phyloP scores from a whole-genome alignment of 768 basidiomycete genomes.

The Lanmaoa pseudosensibilis region DNA sequence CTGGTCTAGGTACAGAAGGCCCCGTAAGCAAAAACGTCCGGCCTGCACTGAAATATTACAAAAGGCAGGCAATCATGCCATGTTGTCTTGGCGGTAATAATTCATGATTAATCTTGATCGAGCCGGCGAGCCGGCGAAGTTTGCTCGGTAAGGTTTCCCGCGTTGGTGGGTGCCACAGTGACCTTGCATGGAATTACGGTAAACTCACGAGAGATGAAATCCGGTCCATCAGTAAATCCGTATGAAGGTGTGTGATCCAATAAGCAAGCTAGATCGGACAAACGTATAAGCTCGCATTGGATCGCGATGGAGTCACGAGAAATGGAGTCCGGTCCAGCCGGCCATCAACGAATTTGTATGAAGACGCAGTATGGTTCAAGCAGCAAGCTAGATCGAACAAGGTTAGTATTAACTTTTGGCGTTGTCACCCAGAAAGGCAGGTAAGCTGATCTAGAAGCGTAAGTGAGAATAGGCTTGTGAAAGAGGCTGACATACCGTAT shows the following conservation, averaged over 20 bases:
- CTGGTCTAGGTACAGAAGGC: too few species aligned
- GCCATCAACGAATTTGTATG: background rate
- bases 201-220: background rate
- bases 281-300: background rate
- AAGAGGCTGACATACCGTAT: background rate
- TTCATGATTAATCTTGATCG: background rate
- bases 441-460: background rate
- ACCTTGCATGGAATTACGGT: background rate
- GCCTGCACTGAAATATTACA: background rate
- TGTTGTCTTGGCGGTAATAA: background rate
- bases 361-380: background rate
- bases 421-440: background rate
- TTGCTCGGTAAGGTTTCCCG: background rate
- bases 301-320: background rate
- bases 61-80: background rate
- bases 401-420: conserved; percentile 12
- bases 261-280: conserved; percentile 2
- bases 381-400: conserved; percentile 2
- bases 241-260: background rate
- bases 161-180: background rate
- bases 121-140: background rate
- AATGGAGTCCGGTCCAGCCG: background rate
- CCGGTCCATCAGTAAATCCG: background rate
- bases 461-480: background rate
- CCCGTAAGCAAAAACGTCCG: background rate